Percentiles rank a stretch among this genome's conserved stretches.
These are phyloP conservation scores for Suhomyces bribrorum DNA, from an alignment of 1,139 yeast genomes.

Conservation along the genomic window DNA sequence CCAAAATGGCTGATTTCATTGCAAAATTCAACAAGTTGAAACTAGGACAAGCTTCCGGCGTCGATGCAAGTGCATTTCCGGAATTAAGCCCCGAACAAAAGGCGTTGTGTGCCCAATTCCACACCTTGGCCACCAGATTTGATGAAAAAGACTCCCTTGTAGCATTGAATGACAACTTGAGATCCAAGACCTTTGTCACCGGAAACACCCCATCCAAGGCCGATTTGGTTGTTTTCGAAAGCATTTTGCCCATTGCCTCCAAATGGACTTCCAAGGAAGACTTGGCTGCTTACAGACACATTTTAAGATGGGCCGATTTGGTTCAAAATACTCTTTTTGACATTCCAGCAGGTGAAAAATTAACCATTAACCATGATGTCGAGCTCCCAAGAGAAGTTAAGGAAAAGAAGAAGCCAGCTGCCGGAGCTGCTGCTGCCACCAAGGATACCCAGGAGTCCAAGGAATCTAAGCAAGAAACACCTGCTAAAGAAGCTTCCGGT, in stretches of 20 bases:
- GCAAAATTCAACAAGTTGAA: constrained; percentile 43
- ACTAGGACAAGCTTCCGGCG: constrained; percentile 33
- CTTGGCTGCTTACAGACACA: constrained; percentile 65
- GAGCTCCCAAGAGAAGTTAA: constrained; percentile 61
- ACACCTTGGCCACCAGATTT: constrained; percentile 64
- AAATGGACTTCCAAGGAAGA: constrained; percentile 58
- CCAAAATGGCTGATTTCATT: constrained; percentile 45
- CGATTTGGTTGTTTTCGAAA: constrained; percentile 69
- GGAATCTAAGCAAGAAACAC: constrained; percentile 17
- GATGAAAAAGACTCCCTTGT: constrained; percentile 55
- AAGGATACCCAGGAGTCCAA: constrained; percentile 20
- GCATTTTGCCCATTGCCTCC: constrained; percentile 60
- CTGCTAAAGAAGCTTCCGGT: constrained; percentile 20
- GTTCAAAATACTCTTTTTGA: constrained; percentile 67
- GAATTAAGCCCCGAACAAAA: constrained; percentile 49
- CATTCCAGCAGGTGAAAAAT: constrained; percentile 51
- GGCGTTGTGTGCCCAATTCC: constrained; percentile 84
- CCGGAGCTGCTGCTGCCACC: constrained; percentile 30
- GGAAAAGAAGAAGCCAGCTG: constrained; percentile 50
- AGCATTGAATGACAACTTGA: constrained; percentile 68
- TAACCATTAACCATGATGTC: constrained; percentile 58
- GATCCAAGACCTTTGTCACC: constrained; percentile 66
- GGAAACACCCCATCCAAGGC: constrained; percentile 65
- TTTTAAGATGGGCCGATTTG: constrained; percentile 88
- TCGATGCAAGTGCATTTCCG: constrained; percentile 33